Conservation (phyloP, 2,329 filamentous ascomycete species). For the Coniochaeta sp. region DNA sequence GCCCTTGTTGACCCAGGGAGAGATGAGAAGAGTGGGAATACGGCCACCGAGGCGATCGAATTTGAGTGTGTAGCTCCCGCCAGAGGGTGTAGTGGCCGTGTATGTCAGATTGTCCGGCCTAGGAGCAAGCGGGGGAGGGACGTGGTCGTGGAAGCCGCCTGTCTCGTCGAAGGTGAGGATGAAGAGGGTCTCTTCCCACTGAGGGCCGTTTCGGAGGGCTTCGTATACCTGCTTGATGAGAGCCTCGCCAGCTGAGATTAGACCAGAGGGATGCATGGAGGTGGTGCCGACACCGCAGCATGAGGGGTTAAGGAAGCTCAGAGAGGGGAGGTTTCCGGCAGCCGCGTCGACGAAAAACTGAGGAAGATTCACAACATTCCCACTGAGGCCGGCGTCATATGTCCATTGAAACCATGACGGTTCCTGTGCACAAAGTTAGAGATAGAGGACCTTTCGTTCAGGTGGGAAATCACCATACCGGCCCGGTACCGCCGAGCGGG, state of each 20-base stretch:
- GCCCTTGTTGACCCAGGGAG: constrained; percentile 33
- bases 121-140: constrained; percentile 31
- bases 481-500: constrained; percentile 26
- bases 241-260: constrained; percentile 33
- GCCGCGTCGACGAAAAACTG: constrained; percentile 36
- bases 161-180: constrained; percentile 40
- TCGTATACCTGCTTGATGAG: constrained; percentile 39
- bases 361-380: constrained; percentile 20
- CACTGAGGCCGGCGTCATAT: constrained; percentile 22
- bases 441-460: too few species aligned
- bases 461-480: too few species aligned
- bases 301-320: constrained; percentile 42
- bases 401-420: constrained; percentile 36
- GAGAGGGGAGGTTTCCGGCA: constrained; percentile 32
- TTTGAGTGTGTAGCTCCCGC: constrained; percentile 26
- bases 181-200: constrained; percentile 39
- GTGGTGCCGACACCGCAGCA: constrained; percentile 36
- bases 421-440: too few species aligned
- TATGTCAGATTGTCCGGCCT: constrained; percentile 26
- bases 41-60: constrained; percentile 34
- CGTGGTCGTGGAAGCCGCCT: constrained; percentile 39
- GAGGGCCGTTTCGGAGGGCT: constrained; percentile 30
- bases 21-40: constrained; percentile 34
- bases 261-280: constrained; percentile 36
- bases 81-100: constrained; percentile 26